phyloP scores from a whole-genome alignment of 768 basidiomycete species.

The Royoungia palumana region DNA sequence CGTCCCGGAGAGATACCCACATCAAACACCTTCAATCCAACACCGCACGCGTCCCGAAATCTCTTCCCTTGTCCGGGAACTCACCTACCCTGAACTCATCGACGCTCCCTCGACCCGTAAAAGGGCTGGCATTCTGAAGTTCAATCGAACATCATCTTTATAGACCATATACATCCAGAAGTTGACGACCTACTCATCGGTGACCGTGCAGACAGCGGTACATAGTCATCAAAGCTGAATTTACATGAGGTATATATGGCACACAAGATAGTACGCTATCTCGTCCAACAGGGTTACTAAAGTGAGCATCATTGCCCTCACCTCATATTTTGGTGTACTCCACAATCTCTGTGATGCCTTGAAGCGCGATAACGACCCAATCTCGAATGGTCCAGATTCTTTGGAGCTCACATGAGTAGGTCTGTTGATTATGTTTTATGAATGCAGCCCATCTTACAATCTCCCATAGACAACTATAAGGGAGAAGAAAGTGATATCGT shows the following conservation, averaged over 20 bases:
- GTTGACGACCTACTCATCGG: slow-evolving; percentile 40
- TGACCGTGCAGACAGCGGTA: slow-evolving; percentile 45
- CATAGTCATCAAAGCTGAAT: slow-evolving; percentile 60
- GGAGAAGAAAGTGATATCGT: slow-evolving; percentile 75
- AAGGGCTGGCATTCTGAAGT: slow-evolving; percentile 54
- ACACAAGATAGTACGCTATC: slow-evolving; percentile 60
- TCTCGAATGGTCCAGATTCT: slow-evolving; percentile 61
- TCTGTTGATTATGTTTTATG: slow-evolving; percentile 33
- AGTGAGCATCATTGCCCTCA: slow-evolving; percentile 59
- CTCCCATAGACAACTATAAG: slow-evolving; percentile 63
- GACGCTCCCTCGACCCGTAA: slow-evolving; percentile 51
- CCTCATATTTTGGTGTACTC: slow-evolving; percentile 68
- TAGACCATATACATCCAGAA: slow-evolving; percentile 55
- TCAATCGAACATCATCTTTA: slow-evolving; percentile 56
- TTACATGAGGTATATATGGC: slow-evolving; percentile 59
- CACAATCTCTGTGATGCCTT: slow-evolving; percentile 46
- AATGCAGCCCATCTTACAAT: too few species aligned
- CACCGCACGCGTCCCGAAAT: slow-evolving; percentile 79
- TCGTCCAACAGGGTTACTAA: slow-evolving; percentile 65
- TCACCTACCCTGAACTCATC: slow-evolving; percentile 63
- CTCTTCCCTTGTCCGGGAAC: slow-evolving; percentile 52
- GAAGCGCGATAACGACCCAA: slow-evolving; percentile 47
- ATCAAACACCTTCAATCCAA: slow-evolving; percentile 51
- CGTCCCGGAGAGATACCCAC: slow-evolving; percentile 59
- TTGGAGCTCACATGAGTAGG: slow-evolving; percentile 58